These are phyloP conservation scores for Linnemannia elongata DNA, from an alignment of 192 early-diverging fungal species.

Conservation along the genomic window DNA sequence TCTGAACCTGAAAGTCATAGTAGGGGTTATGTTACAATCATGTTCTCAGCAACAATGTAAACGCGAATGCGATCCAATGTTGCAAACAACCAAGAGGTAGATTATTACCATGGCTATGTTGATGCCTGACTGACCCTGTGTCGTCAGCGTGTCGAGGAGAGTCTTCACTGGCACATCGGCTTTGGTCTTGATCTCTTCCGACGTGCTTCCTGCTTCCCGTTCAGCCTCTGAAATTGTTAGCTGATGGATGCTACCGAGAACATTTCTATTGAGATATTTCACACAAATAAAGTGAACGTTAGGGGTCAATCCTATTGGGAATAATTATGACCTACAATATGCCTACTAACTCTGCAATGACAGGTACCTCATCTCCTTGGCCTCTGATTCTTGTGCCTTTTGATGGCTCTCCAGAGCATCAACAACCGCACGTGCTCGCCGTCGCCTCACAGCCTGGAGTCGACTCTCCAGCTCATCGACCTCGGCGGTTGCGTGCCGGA, in stretches of 20 bases:
- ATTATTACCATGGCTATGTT: conserved; percentile 25
- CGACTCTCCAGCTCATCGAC: conserved; percentile 39
- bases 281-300: not conserved
- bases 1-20: conserved; percentile 10
- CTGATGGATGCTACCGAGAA: conserved; percentile 41
- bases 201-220: not conserved
- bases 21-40: not conserved
- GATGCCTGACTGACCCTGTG: not conserved
- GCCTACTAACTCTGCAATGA: not conserved
- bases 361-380: conserved; percentile 43
- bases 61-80: not conserved
- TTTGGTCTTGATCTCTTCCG: not conserved
- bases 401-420: conserved; percentile 38
- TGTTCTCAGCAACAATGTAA: too few relatives aligned
- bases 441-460: conserved; percentile 31
- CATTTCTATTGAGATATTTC: conserved; percentile 1
- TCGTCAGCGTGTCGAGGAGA: not conserved
- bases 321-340: not conserved
- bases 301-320: not conserved
- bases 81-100: not conserved
- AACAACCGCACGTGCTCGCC: conserved; percentile 21
- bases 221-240: conserved; percentile 11
- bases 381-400: conserved; percentile 36
- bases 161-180: not conserved
- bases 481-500: conserved; percentile 22